These are phyloP conservation scores for Chalciporus sphaerocephalus DNA, from an alignment of 768 basidiomycete genomes.

Conservation along the genomic window DNA sequence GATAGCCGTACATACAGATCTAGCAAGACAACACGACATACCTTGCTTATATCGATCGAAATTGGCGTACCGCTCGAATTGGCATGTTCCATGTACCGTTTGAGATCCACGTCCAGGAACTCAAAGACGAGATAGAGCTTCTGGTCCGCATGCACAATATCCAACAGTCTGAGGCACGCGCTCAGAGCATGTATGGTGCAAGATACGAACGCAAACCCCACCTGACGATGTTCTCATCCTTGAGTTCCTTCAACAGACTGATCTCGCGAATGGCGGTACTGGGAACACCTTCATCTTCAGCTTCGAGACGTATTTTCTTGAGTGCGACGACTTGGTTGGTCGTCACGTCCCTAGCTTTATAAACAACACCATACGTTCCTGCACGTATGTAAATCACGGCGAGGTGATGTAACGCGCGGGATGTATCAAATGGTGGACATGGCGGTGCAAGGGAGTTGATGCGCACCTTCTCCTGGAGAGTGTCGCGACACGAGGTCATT, in stretches of 20 bases:
- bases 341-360: conserved; percentile 85
- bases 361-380: conserved; percentile 99
- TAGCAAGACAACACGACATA: conserved; percentile 34
- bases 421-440: conserved; percentile 4
- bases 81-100: conserved; percentile 91
- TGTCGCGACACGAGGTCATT: conserved; percentile 16
- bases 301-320: conserved; percentile 98
- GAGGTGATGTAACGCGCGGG: conserved; percentile 5
- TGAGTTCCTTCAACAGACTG: conserved; percentile 92
- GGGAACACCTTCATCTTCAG: conserved; percentile 98
- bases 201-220: conserved; percentile 24
- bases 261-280: conserved; percentile 98
- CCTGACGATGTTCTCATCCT: conserved; percentile 95
- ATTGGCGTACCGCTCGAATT: conserved; percentile 71
- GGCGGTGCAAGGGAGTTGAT: conserved; percentile 1
- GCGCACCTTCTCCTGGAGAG: conserved; percentile 42
- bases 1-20: conserved; percentile 3
- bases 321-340: conserved; percentile 86
- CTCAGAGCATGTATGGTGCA: conserved; percentile 6
- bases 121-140: conserved; percentile 98
- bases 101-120: conserved; percentile 94
- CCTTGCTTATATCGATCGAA: conserved; percentile 73
- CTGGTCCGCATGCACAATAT: conserved; percentile 96
- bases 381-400: conserved; percentile 9
- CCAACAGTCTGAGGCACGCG: conserved; percentile 61